Evolutionary conservation across 140 eudicot genomes (phyloP).

Genomic region (Bidens hawaiensis): DNA sequence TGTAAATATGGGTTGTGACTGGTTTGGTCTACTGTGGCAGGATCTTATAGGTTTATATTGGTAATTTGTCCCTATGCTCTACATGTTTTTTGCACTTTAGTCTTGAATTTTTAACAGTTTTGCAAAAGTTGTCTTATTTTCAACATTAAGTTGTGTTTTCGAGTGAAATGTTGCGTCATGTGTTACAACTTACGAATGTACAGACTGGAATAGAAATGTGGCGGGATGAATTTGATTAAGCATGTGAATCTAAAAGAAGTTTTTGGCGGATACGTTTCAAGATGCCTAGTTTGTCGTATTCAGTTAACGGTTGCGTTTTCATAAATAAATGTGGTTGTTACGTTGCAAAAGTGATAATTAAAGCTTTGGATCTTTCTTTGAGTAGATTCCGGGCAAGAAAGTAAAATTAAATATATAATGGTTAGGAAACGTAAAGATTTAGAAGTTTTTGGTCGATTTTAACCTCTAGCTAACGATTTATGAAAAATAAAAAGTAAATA

Average conservation of each 20-base stretch:
- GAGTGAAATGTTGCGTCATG: no score
- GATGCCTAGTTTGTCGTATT: neutral
- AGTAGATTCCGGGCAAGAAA: neutral
- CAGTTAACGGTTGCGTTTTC: neutral
- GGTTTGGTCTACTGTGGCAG: no score
- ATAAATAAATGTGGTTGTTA: neutral
- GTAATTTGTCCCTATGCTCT: conserved; percentile 19
- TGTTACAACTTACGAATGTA: no score
- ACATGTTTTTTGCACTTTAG: conserved; percentile 15
- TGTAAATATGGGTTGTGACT: no score
- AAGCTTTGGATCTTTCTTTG: neutral
- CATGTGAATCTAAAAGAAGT: neutral
- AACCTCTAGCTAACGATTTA: neutral
- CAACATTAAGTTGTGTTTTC: no score
- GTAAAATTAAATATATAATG: neutral
- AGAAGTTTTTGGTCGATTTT: neutral
- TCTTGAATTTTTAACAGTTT: neutral
- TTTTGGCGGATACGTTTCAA: neutral
- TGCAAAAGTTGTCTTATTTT: conserved; percentile 4
- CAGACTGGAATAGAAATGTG: neutral
- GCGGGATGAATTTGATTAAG: neutral
- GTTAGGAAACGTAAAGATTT: neutral
- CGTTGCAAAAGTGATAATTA: neutral
- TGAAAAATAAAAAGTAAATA: neutral
- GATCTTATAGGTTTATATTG: conserved; percentile 12